Percentiles rank a stretch among this genome's conserved stretches.
Conservation (phyloP, 257 asterid species). For the Mentha longifolia region DNA sequence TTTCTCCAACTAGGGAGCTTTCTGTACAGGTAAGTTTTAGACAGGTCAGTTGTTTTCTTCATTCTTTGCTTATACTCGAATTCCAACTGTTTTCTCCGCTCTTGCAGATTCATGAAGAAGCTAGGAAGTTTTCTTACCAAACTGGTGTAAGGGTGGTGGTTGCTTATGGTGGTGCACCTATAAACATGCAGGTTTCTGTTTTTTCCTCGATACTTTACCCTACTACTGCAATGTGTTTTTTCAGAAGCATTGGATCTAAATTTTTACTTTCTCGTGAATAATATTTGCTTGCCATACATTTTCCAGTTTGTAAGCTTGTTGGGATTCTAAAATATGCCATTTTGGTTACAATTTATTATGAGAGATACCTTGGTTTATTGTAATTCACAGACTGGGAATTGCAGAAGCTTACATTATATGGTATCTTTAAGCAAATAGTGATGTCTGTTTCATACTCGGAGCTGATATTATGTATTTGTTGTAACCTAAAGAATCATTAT, state of each 20-base stretch:
- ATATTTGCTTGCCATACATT: not conserved
- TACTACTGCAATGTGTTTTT: slow-evolving; percentile 6
- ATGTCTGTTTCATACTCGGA: not conserved
- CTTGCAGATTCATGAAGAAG: slow-evolving; percentile 66
- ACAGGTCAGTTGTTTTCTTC: not conserved
- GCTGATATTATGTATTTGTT: not conserved
- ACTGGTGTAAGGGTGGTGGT: slow-evolving; percentile 72
- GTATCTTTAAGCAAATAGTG: slow-evolving; percentile 1
- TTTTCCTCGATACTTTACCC: slow-evolving; percentile 14
- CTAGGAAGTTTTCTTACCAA: slow-evolving; percentile 68
- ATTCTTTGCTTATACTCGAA: not conserved
- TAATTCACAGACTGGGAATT: not conserved
- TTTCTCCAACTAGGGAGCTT: slow-evolving; percentile 64
- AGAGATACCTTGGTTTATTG: not conserved
- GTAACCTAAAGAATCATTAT: not conserved
- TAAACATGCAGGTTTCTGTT: slow-evolving; percentile 53
- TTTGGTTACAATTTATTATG: not conserved
- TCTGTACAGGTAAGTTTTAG: slow-evolving; percentile 53
- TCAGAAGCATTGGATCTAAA: not conserved
- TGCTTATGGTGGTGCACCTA: slow-evolving; percentile 74
- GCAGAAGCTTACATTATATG: slow-evolving; percentile 6
- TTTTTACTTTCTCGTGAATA: not conserved
- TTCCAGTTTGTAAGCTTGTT: not conserved
- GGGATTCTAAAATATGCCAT: not conserved
- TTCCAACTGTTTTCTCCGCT: slow-evolving; percentile 3